Base-by-base conservation (phyloP, 768 basidiomycete genomes). In the Suillus plorans region DNA sequence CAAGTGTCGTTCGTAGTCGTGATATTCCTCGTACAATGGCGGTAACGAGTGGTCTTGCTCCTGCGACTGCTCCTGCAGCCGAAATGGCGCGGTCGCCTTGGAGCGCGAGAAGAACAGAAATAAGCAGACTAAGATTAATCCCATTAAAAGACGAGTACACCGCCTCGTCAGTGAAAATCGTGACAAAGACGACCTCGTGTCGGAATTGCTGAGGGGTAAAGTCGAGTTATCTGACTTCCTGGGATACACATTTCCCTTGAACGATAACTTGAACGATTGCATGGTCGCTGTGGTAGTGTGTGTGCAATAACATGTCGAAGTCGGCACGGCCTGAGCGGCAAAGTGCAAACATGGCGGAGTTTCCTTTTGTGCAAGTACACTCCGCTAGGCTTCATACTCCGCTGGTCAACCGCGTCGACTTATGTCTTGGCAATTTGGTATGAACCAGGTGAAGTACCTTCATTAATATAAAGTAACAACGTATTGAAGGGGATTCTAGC, bases 21-120 rank as follows among this genome's bases (percentile, higher is more conserved):
- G 77, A 68, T 79, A 85, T 25, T 73, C 69, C 58, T 79, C 75
- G 64, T 81, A 86, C 22, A 84, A 73, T 2, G 85, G 84, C 0
- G 85, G 84, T 50, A 77, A 39, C 16, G 67, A n/a, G 59, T 69
- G 67, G 0, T 68, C 16, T 9, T 42, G 28, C 1, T 6, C 28
- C 4, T 36, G 13, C 1, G 34, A 12, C 5, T 42, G 18, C 4
- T 61, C 62, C 4, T 25, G 31, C 16, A 20, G 2, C 57, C 9
- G 16, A 18, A 16, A n/a, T 13, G 18, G 34, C 2, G 2, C 10
- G 13, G 25, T 28, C 3, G 25, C 4, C 7, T 22, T 39, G 5
- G 2, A 16, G 12, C 63, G 36, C 14, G 60, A 47, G 31, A 64
- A 47, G 18, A 62, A 63, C 4, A 64, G 25, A 34, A 62, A 44